Conservation (phyloP, 2,329 filamentous ascomycete genomes). For the Incumbomyces lentus region DNA sequence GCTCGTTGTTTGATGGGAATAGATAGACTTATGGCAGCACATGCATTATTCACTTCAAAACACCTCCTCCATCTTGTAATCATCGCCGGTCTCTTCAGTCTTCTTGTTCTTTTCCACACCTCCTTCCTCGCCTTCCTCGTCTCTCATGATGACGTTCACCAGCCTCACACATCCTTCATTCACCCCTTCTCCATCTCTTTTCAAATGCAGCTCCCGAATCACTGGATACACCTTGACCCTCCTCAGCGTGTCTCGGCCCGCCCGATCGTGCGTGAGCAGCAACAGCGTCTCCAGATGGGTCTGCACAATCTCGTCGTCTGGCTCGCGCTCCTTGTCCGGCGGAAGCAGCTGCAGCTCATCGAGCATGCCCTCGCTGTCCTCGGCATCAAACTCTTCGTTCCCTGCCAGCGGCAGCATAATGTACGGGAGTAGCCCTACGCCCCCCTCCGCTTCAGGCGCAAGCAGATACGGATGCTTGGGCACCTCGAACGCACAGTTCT, state of each 20-base stretch:
- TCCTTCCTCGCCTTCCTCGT: conserved; percentile 51
- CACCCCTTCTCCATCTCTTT: conserved; percentile 68
- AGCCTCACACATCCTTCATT: conserved; percentile 76
- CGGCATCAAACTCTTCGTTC: conserved; percentile 74
- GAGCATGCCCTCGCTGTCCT: conserved; percentile 78
- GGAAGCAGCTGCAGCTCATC: conserved; percentile 82
- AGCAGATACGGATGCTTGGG: conserved; percentile 50
- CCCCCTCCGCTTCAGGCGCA: neutral
- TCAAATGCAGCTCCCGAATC: conserved; percentile 71
- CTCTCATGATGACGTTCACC: conserved; percentile 78
- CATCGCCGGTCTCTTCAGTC: conserved; percentile 35
- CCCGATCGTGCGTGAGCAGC: conserved; percentile 66
- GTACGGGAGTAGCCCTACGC: conserved; percentile 67
- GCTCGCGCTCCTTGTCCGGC: conserved; percentile 78
- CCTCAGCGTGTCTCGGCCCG: conserved; percentile 65
- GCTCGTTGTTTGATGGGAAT: no score
- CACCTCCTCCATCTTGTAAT: conserved; percentile 36
- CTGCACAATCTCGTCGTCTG: conserved; percentile 63
- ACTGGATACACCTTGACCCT: conserved; percentile 78
- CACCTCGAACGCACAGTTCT: conserved; percentile 82
- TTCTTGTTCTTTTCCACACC: conserved; percentile 30
- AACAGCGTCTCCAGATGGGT: conserved; percentile 85
- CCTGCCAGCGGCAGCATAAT: conserved; percentile 80
- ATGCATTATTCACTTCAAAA: conserved; percentile 25
- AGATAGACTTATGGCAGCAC: no score